Base-by-base conservation (phyloP, 768 basidiomycete genomes). In the Leccinum fibrillosum region DNA sequence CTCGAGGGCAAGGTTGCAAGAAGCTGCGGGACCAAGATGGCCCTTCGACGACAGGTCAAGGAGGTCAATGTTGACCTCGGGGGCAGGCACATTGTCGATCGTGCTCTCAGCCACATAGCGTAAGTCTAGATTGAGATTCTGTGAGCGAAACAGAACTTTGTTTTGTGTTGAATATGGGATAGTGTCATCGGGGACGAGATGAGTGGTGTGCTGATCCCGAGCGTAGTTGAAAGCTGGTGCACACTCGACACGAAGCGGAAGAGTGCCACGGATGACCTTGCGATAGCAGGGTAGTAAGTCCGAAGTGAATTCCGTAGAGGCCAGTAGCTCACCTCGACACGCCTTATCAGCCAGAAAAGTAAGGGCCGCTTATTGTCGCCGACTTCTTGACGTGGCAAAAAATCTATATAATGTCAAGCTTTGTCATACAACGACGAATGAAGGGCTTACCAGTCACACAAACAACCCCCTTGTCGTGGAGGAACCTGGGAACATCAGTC, bases 201-300 rank as follows among this genome's bases (percentile, higher is more conserved):
- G 70, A 1, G 89, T 89, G 8, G 78, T 82, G 72, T 98, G 96
- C 2, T 77, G 51, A 50, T 86, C 81, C 12, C 89, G 81, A 1
- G 93, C 94, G 66, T 99, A 99, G 72, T 97, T 88, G 84, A 99
- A 99, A 0, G 94, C 96, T 0, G 96, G 96, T 0, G 92, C 93
- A 65, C 92, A 94, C 75, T 98, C 92, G 72, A 98, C 81, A 57
- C 84, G 80, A 54, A 96, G 78, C 0, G 91, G 86, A 32, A 97
- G 77, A 7, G 69, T 80, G 1, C 96, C 96, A 17, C 96, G 89
- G 62, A 98, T 84, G 58, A 92, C 89, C 78, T 89, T 30, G 47
- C 0, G 11, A 48, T 52, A 10, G 45, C n/a, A 37, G 26, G 7
- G 13, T 52, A 3, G 59, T 8, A 9, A 2, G 48, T 9, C 17